Evolutionary conservation across 371 early-diverging fungal genomes (phyloP), one percentile per base, ranked within the genome.

Genomic region (Mucor sp.): DNA sequence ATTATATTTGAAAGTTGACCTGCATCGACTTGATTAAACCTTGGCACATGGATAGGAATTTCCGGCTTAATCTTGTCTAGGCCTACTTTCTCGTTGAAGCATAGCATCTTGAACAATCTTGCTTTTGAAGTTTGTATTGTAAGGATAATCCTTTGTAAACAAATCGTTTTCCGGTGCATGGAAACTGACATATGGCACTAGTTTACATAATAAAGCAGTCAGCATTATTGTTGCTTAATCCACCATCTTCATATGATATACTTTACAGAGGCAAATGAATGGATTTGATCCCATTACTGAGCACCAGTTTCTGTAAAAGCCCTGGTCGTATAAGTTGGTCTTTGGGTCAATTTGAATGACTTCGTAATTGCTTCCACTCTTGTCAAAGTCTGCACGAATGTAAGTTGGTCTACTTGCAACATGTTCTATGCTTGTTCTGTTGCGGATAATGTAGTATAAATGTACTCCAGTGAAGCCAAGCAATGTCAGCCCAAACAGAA

Each of bases 351-450:
- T 68, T 14, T 27, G 14, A 27, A 78, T 73, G 12, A 78, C 74
- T 47, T 78, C 77, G 47, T 62, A 69, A 27, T 72, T 62, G 3
- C 27, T 12, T 17, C 63, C 62, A 19, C 28, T 68, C 48, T 37
- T 57, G 67, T 43, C 79, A 72, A 55, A 75, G 19, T 66, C 76
- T 67, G n/a, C 76, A 71, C 65, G 69, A 12, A 67, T 68, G 19
- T 72, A 75, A 0, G 69, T 25, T 1, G 44, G 39, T 11, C 77
- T 75, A 15, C 72, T 73, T 5, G 57, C 39, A n/a, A 77, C 69
- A 44, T 77, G 66, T 69, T 83, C 83, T 35, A 83, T 83, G 7
- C 79, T 83, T 0, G 81, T 77, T 48, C 74, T 60, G 67, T 83
- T 83, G 28, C 67, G 32, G 4, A 76, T 59, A 25, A 80, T 80